Percentiles rank a stretch among this genome's conserved stretches.
Conservation (phyloP, 768 basidiomycete species). For the Auriscalpium microsporum region DNA sequence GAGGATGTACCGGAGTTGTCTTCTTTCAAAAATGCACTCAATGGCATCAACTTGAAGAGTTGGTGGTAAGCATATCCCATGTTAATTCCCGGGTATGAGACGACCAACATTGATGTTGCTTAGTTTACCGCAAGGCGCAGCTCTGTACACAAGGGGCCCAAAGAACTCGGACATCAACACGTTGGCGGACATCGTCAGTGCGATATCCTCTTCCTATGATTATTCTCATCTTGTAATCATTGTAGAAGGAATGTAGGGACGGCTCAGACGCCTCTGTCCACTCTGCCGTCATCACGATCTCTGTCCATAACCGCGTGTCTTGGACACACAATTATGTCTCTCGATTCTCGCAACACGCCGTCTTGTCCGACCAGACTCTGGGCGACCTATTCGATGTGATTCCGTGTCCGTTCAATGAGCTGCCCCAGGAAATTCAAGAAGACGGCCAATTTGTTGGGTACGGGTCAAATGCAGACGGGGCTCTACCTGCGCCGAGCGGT, state of each 20-base stretch:
- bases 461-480: constrained; percentile 10
- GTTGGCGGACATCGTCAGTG: constrained; percentile 33
- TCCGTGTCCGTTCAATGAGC: constrained; percentile 53
- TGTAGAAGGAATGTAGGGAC: constrained; percentile 2
- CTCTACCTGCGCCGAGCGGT: constrained; percentile 21
- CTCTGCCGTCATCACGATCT: constrained; percentile 48
- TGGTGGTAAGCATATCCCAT: constrained; percentile 44
- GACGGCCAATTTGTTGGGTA: constrained; percentile 28
- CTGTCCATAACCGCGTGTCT: constrained; percentile 49
- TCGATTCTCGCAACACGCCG: constrained; percentile 59
- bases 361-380: constrained; percentile 67
- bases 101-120: constrained; percentile 2
- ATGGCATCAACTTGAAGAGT: constrained; percentile 41
- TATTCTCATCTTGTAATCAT: constrained; percentile 7
- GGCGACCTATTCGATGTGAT: constrained; percentile 51
- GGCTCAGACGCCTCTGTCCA: constrained; percentile 12
- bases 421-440: constrained; percentile 33
- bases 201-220: background rate
- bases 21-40: constrained; percentile 42
- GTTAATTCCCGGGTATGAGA: background rate
- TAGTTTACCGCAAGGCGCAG: constrained; percentile 46
- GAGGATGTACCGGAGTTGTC: constrained; percentile 39
- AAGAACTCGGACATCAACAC: constrained; percentile 63
- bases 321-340: constrained; percentile 54
- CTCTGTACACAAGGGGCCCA: constrained; percentile 53